These are phyloP conservation scores for Heliocybe sulcata DNA, from an alignment of 1,284 basidiomycete genomes.

Conservation along the genomic window DNA sequence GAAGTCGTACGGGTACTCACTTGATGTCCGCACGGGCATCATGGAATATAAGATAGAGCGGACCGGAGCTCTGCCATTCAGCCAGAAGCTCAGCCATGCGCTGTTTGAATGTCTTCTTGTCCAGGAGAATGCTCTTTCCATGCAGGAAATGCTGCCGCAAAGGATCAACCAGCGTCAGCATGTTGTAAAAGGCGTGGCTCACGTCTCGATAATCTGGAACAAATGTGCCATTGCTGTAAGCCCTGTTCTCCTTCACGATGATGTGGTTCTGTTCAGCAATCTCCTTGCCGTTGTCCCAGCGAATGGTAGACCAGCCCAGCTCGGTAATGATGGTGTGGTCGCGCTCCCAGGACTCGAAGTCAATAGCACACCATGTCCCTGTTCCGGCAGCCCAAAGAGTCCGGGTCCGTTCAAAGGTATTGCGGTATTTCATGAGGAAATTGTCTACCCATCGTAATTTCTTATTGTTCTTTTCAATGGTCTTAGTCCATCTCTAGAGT, in stretches of 20 bases:
- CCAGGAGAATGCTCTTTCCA: constrained; percentile 49
- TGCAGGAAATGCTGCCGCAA: constrained; percentile 54
- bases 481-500: constrained; percentile 26
- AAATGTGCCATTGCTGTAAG: constrained; percentile 52
- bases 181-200: constrained; percentile 12
- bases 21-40: constrained; percentile 69
- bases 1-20: constrained; percentile 25
- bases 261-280: constrained; percentile 49
- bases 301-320: constrained; percentile 61
- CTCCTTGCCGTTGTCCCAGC: constrained; percentile 44
- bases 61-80: constrained; percentile 35
- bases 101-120: constrained; percentile 41
- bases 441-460: constrained; percentile 52
- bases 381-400: constrained; percentile 49
- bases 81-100: constrained; percentile 45
- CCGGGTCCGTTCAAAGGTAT: constrained; percentile 62
- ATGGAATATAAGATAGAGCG: constrained; percentile 78
- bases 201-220: constrained; percentile 59
- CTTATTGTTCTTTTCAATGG: constrained; percentile 73
- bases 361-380: constrained; percentile 68
- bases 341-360: constrained; percentile 76
- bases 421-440: constrained; percentile 45
- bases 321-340: constrained; percentile 69
- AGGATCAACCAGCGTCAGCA: constrained; percentile 1
- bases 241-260: constrained; percentile 55